These are phyloP conservation scores for Acanthamoeba quina DNA, from an alignment of 208 protist genomes.

Conservation along the genomic window DNA sequence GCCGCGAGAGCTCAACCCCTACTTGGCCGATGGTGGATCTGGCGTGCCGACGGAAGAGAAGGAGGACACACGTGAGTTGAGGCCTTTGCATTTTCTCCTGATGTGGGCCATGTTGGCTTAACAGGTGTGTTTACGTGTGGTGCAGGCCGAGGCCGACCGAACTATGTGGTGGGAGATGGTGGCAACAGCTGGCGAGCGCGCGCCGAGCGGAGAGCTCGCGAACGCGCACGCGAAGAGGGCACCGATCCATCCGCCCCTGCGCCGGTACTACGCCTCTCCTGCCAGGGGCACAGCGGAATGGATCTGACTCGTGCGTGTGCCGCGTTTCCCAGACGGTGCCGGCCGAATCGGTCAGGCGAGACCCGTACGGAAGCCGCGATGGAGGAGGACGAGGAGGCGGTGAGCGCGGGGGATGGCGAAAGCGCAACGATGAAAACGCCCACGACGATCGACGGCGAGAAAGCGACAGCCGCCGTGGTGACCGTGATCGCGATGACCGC, in stretches of 20 bases:
- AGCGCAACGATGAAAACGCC: neutral
- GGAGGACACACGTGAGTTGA: neutral
- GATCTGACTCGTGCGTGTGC: neutral
- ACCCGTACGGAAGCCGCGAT: neutral
- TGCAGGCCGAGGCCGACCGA: neutral
- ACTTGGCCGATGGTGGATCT: neutral
- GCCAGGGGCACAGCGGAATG: too few relatives aligned
- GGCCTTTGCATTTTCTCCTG: neutral
- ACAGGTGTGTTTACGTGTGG: neutral
- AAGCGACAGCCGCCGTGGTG: neutral
- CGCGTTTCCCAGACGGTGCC: neutral
- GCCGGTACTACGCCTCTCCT: neutral
- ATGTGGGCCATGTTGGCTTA: neutral
- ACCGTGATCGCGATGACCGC: neutral
- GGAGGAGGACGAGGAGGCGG: neutral
- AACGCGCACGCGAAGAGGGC: neutral
- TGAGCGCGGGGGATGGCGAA: neutral
- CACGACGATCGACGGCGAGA: neutral
- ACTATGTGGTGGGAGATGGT: neutral
- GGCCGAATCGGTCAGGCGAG: neutral
- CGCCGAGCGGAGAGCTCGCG: neutral
- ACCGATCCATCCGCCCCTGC: neutral
- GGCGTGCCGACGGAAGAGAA: neutral
- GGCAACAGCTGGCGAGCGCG: neutral
- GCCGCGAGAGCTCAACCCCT: conserved; percentile 32